Conservation (phyloP, 2,329 filamentous ascomycete genomes). For the Trichoderma oligosporum region DNA sequence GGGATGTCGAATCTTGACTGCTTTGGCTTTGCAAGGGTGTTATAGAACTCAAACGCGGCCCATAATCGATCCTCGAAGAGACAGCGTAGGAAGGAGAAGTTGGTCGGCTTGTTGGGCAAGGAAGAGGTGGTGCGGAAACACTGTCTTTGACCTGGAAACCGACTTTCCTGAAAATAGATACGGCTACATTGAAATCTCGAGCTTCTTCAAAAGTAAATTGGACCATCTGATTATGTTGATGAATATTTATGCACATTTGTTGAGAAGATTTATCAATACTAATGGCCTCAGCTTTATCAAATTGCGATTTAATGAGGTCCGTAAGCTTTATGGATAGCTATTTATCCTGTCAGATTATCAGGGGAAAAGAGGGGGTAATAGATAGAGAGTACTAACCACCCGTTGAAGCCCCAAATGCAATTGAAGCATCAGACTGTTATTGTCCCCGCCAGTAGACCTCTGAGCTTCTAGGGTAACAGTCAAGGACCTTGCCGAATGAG, state of each 20-base stretch:
- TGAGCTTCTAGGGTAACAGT: constrained; percentile 31
- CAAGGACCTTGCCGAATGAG: constrained; percentile 23
- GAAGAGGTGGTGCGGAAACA: neutral
- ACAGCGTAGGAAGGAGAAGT: neutral
- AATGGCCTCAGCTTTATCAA: constrained; percentile 22
- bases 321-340: constrained; percentile 33
- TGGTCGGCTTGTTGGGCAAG: neutral
- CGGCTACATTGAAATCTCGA: constrained; percentile 33
- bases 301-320: constrained; percentile 24
- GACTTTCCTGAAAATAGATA: constrained; percentile 32
- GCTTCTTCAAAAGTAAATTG: constrained; percentile 29
- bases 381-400: constrained; percentile 26
- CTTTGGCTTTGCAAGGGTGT: constrained; percentile 20
- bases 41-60: constrained; percentile 30
- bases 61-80: neutral
- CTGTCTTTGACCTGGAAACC: constrained; percentile 29
- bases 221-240: constrained; percentile 27
- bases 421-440: constrained; percentile 27
- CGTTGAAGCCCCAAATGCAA: constrained; percentile 25
- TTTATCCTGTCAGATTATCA: neutral
- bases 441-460: constrained; percentile 16
- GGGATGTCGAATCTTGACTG: constrained; percentile 4
- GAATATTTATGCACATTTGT: constrained; percentile 28
- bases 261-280: constrained; percentile 23
- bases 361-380: neutral